phyloP scores from a whole-genome alignment of 2,329 filamentous ascomycete genomes.

The Annulohypoxylon truncatum region DNA sequence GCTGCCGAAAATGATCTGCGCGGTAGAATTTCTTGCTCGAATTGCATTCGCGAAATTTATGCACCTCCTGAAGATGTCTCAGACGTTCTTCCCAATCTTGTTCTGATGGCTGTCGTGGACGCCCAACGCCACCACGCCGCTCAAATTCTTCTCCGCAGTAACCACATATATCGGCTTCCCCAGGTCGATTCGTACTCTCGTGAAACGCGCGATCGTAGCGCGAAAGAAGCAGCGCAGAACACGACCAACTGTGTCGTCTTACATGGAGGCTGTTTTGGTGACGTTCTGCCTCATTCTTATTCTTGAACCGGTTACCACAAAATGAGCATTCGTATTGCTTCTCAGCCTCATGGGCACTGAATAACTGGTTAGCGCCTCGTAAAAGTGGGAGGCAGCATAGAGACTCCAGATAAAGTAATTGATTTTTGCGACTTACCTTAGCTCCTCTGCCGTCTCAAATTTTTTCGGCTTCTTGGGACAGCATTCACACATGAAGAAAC shows the following conservation, averaged over 20 bases:
- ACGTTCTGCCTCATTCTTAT: constrained; percentile 97
- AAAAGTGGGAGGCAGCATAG: constrained; percentile 16
- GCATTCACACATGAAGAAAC: constrained; percentile 82
- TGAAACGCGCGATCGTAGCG: constrained; percentile 87
- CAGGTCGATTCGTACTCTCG: constrained; percentile 74
- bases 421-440: constrained; percentile 71
- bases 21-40: constrained; percentile 98
- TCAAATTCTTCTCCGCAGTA: constrained; percentile 94
- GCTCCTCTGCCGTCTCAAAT: constrained; percentile 85
- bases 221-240: constrained; percentile 76
- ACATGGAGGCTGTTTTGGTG: constrained; percentile 96
- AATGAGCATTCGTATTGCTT: constrained; percentile 96
- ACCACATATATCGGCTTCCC: constrained; percentile 83
- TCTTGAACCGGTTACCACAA: constrained; percentile 96
- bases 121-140: constrained; percentile 59
- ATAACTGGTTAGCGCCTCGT: constrained; percentile 43
- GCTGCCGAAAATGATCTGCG: constrained; percentile 97
- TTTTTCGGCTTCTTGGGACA: constrained; percentile 98
- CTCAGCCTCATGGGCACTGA: constrained; percentile 87
- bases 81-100: constrained; percentile 90
- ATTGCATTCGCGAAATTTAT: constrained; percentile 99
- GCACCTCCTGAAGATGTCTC: constrained; percentile 87
- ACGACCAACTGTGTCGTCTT: constrained; percentile 95
- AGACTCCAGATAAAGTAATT: neutral
- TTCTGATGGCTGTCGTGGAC: constrained; percentile 70